phyloP scores from a whole-genome alignment of 495 filamentous ascomycete species.

The Aspergillus bridgeri region DNA sequence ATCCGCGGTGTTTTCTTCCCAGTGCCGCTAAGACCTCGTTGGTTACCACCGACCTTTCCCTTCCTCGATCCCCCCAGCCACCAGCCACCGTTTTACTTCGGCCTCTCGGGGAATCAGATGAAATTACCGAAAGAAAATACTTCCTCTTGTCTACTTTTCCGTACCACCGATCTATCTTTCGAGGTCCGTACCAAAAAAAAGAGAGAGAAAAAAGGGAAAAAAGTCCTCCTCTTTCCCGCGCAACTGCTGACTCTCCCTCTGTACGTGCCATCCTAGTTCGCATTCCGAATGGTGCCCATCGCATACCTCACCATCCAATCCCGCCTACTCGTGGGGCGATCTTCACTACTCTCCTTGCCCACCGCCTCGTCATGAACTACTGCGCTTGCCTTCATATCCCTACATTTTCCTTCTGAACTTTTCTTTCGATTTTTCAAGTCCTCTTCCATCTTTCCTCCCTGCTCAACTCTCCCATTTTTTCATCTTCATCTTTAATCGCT shows the following conservation, averaged over 20 bases:
- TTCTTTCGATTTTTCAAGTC: not conserved
- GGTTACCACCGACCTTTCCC: slow-evolving; percentile 2
- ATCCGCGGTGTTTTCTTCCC: not conserved
- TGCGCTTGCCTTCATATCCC: slow-evolving; percentile 14
- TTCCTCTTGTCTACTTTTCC: slow-evolving; percentile 2
- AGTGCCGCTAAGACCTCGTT: slow-evolving; percentile 3
- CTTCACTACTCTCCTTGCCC: slow-evolving; percentile 17
- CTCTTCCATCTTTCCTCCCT: no score
- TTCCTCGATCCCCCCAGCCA: not conserved
- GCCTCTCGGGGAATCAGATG: slow-evolving; percentile 11
- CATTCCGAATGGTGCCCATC: slow-evolving; percentile 22
- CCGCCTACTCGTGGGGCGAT: slow-evolving; percentile 11
- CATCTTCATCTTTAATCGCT: not conserved
- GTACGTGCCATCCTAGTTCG: slow-evolving; percentile 16
- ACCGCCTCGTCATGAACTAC: slow-evolving; percentile 19
- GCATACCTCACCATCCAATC: slow-evolving; percentile 19
- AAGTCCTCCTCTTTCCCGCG: slow-evolving; percentile 6
- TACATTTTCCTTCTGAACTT: slow-evolving; percentile 8
- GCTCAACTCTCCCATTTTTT: not conserved
- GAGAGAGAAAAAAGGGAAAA: no score
- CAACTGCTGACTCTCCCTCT: slow-evolving; percentile 14
- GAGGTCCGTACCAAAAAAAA: no score
- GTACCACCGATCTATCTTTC: slow-evolving; percentile 13
- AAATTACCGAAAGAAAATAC: not conserved
- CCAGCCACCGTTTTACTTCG: slow-evolving; percentile 22